Evolutionary conservation across 768 basidiomycete species (phyloP).

Genomic region (Pholiota conissans): DNA sequence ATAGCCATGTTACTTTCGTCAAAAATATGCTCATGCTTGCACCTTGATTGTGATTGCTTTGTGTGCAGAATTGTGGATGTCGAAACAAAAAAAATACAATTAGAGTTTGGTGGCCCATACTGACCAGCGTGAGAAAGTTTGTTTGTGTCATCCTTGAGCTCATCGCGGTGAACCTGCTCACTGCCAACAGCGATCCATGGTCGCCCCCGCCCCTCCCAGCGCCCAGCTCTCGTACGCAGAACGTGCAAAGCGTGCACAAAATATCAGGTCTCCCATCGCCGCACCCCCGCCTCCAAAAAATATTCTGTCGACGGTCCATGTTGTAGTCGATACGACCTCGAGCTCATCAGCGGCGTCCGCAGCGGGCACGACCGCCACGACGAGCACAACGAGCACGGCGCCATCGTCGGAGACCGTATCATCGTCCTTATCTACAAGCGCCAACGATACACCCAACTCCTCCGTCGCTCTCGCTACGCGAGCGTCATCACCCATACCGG

Average conservation of each 20-base stretch:
- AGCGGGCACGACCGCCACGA: not conserved
- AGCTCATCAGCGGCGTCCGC: not conserved
- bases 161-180: not conserved
- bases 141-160: not conserved
- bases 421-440: not conserved
- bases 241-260: slow-evolving; percentile 49
- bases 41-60: too few species aligned
- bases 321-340: not conserved
- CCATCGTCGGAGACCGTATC: not conserved
- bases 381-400: not conserved
- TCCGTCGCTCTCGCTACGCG: not conserved
- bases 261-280: slow-evolving; percentile 29
- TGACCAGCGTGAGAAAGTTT: too few species aligned
- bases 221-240: slow-evolving; percentile 56
- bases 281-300: slow-evolving; percentile 8
- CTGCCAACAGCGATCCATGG: slow-evolving; percentile 4
- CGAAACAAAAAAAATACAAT: too few species aligned
- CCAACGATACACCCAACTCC: not conserved
- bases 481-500: not conserved
- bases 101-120: too few species aligned
- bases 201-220: not conserved
- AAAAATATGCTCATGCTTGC: slow-evolving; percentile 2
- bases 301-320: not conserved
- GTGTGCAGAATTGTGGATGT: too few species aligned
- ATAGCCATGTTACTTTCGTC: slow-evolving; percentile 3